Evolutionary conservation across 495 filamentous ascomycete species (phyloP).

Genomic region (Glonium stellatum): DNA sequence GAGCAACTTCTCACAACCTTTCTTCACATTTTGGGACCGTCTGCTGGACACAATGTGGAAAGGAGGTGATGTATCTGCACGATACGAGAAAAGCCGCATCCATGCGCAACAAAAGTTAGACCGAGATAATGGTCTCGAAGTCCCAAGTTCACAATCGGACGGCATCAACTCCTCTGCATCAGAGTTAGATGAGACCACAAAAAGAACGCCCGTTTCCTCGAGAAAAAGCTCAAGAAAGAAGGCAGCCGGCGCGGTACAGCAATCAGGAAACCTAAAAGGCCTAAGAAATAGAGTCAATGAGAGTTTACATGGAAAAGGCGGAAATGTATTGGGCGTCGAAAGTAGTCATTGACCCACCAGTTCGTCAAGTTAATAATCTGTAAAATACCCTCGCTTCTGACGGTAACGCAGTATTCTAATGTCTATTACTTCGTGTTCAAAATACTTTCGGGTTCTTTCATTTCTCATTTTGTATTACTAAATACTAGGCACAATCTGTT

Average conservation of each 20-base stretch:
- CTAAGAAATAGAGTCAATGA: conserved; percentile 38
- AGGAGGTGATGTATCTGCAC: conserved; percentile 49
- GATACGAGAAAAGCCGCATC: conserved; percentile 40
- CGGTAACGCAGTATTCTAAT: neutral
- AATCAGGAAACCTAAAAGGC: conserved; percentile 35
- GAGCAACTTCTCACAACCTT: conserved; percentile 67
- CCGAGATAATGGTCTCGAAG: conserved; percentile 11
- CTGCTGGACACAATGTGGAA: conserved; percentile 66
- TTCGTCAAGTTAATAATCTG: neutral
- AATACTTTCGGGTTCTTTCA: neutral
- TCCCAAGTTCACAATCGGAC: neutral
- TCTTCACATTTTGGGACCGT: conserved; percentile 81
- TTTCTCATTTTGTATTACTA: neutral
- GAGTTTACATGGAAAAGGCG: conserved; percentile 33
- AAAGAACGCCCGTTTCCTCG: conserved; percentile 9
- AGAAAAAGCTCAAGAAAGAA: conserved; percentile 32
- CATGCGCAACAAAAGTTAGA: conserved; percentile 33
- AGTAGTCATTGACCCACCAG: conserved; percentile 9
- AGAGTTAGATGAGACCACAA: conserved; percentile 7
- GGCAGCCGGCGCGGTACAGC: conserved; percentile 21
- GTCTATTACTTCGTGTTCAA: neutral
- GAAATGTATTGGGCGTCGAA: conserved; percentile 29
- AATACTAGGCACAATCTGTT: neutral
- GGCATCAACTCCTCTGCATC: conserved; percentile 3
- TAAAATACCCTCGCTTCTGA: neutral